Base-by-base conservation (phyloP, 2,329 filamentous ascomycete species). In the Aspergillus flavus region DNA sequence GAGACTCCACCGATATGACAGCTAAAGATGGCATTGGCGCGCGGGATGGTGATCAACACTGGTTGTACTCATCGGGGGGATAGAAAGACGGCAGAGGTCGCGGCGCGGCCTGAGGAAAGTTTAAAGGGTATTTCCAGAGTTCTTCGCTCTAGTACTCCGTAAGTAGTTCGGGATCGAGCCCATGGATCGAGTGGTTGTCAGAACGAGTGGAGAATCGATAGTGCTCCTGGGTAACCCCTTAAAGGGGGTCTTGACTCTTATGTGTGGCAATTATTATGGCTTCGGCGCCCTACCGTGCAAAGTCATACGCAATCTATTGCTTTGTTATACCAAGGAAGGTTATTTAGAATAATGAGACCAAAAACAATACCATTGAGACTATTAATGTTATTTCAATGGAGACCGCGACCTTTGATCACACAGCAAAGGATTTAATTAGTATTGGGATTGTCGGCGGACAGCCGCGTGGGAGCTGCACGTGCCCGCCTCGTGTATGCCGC, bases 161-260 rank as follows among this genome's bases (percentile, higher is more conserved):
- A 28, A 28, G 32, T 58, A 58, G 57, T 50, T 59, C 55, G 55
- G 57, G 61, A 64, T 64, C 57, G 60, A 48, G 54, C 39, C 41
- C 57, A 61, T 64, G 62, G 62, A 65, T 68, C 62, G 62, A 61
- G 58, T 61, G 56, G 53, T 39, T 59, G 58, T 34, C 61, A 60
- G 64, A 66, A 64, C 58, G 50, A 39, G 63, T 64, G 65, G 61
- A 64, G 61, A 55, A 55, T 19, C 52, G 14, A 23, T 36, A 39
- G n/a, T 41, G 34, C n/a, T 55, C 32, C 32, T 21, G 36, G 32
- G 45, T 39, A 45, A 41, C 58, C 61, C 61, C 61, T 61, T 61
- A 59, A 62, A 36, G 32, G 50, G 50, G 21, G 32, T 11, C 10
- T 34, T 34, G 32, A 34, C 32, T 5, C 10, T 46, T 12, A 21